Evolutionary conservation across 352 stramenopile genomes (phyloP).

Genomic region (Vaucheria bursata): DNA sequence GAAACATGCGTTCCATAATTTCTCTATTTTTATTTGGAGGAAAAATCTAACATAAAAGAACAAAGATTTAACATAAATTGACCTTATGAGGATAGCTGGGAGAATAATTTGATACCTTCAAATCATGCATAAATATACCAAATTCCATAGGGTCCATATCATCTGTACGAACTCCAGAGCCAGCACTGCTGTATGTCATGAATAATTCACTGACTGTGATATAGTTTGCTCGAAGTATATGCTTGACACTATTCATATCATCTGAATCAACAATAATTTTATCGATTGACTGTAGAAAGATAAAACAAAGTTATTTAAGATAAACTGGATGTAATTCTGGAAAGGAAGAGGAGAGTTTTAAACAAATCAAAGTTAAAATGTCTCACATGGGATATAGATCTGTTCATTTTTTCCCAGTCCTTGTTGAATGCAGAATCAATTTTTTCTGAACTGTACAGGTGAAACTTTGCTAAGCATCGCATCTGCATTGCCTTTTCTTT

Average conservation of each 20-base stretch:
- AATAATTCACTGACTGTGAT: conserved; percentile 32
- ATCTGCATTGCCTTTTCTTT: conserved; percentile 9
- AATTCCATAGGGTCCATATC: conserved; percentile 38
- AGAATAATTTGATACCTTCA: too few relatives aligned
- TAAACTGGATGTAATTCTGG: too few relatives aligned
- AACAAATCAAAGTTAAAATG: too few relatives aligned
- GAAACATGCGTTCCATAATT: background rate
- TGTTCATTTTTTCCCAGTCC: conserved; percentile 25
- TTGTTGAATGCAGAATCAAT: conserved; percentile 21
- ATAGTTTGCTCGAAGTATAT: conserved; percentile 18
- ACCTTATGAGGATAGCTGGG: too few relatives aligned
- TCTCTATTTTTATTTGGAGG: background rate
- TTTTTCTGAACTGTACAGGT: conserved; percentile 35
- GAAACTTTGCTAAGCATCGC: conserved; percentile 8
- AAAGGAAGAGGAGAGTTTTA: too few relatives aligned
- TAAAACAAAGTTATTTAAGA: background rate
- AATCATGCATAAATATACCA: background rate
- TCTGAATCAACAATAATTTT: conserved; percentile 15
- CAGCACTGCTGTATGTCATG: conserved; percentile 29
- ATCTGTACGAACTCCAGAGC: conserved; percentile 11
- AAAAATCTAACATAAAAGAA: background rate
- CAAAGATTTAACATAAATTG: too few relatives aligned
- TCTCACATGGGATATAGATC: conserved; percentile 10
- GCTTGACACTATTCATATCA: conserved; percentile 13
- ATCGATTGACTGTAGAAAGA: background rate